Percentiles rank a stretch among this genome's conserved stretches.
Conservation (phyloP, 2,329 filamentous ascomycete species). For the Fusarium tuaranense region DNA sequence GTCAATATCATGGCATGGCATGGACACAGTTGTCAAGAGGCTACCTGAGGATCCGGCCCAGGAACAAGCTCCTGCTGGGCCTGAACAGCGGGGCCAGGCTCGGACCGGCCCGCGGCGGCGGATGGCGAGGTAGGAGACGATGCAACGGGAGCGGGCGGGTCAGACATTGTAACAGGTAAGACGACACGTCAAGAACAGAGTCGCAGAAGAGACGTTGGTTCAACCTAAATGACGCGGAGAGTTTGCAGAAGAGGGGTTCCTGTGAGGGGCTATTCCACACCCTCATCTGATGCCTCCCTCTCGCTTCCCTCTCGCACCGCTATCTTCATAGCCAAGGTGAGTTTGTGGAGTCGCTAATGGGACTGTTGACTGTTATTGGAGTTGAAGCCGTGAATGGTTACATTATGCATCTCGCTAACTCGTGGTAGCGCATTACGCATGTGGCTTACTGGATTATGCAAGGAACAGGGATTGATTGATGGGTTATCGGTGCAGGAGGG, state of each 20-base stretch:
- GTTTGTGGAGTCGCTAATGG: not conserved
- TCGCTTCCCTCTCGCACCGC: not conserved
- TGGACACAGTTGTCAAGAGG: not conserved
- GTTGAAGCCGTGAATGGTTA: not conserved
- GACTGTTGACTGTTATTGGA: not conserved
- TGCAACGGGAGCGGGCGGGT: conserved; percentile 5
- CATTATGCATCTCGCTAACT: not conserved
- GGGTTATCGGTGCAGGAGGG: not conserved
- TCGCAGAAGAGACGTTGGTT: not conserved
- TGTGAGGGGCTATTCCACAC: not conserved
- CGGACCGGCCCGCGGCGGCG: conserved; percentile 23
- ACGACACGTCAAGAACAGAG: not conserved
- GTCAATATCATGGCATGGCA: not conserved
- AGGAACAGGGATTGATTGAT: not conserved
- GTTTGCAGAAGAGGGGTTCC: not conserved
- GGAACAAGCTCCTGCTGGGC: conserved; percentile 33
- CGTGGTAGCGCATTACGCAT: not conserved
- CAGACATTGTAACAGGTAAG: conserved; percentile 7
- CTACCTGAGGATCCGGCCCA: conserved; percentile 32
- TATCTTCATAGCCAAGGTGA: not conserved
- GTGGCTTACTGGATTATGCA: not conserved
- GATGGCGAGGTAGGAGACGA: not conserved
- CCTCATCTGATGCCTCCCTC: not conserved
- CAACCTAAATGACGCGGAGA: not conserved
- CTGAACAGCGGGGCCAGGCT: conserved; percentile 21